Conservation (phyloP, 78 protist genomes). For the Chrysochromulina parva region DNA sequence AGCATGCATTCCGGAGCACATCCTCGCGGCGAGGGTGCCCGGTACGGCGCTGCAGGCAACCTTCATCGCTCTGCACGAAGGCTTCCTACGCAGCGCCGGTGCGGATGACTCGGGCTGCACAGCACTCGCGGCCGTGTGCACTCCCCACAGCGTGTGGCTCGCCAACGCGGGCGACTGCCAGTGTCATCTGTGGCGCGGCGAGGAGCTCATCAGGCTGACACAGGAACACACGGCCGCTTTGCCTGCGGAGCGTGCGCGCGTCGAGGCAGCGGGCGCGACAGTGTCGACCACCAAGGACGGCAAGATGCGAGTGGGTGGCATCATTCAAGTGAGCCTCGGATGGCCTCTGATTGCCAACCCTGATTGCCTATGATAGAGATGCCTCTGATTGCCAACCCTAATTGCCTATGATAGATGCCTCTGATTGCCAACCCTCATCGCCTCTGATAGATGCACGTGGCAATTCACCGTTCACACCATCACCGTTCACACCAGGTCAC, state of each 20-base stretch:
- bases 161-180: neutral
- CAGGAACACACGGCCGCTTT: neutral
- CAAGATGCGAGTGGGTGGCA: constrained; percentile 2
- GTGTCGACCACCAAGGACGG: neutral
- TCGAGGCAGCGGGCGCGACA: neutral
- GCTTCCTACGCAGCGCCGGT: neutral
- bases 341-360: neutral
- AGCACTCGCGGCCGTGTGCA: neutral
- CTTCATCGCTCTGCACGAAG: neutral
- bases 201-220: neutral
- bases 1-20: too few species aligned
- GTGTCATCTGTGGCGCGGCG: neutral
- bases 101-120: neutral
- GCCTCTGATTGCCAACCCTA: neutral
- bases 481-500: neutral
- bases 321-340: neutral
- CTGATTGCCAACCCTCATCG: neutral
- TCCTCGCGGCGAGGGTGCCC: too few species aligned
- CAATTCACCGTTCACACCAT: too few species aligned
- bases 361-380: neutral
- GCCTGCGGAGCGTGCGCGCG: neutral
- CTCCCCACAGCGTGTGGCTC: neutral
- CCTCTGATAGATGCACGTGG: neutral
- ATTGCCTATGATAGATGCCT: neutral
- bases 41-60: neutral